These are phyloP conservation scores for Suillus weaverae DNA, from an alignment of 768 basidiomycete genomes.

Conservation along the genomic window DNA sequence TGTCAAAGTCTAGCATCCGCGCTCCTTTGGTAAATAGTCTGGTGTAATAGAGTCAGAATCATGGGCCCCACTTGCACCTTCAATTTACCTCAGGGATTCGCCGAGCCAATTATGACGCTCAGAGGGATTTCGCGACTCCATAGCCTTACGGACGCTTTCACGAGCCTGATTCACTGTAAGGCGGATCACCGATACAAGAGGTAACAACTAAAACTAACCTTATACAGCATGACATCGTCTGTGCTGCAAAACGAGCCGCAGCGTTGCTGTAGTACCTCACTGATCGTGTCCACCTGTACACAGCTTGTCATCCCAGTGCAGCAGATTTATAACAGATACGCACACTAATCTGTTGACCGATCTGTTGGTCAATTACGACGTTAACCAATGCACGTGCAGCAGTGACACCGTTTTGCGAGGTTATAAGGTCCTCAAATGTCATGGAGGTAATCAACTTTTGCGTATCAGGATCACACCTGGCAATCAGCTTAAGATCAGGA, in stretches of 20 bases:
- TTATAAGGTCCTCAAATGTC: conserved; percentile 87
- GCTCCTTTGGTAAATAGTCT: conserved; percentile 91
- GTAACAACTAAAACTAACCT: conserved; percentile 49
- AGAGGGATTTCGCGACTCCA: conserved; percentile 68
- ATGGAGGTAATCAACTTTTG: conserved; percentile 69
- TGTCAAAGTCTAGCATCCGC: conserved; percentile 78
- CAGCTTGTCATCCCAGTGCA: conserved; percentile 10
- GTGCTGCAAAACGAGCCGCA: conserved; percentile 98
- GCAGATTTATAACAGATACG: conserved; percentile 25
- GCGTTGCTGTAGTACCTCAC: conserved; percentile 88
- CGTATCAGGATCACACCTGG: conserved; percentile 69
- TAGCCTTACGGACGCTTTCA: conserved; percentile 89
- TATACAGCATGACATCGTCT: conserved; percentile 97
- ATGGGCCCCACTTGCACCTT: neutral
- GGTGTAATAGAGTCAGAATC: conserved; percentile 11
- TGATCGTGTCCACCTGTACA: conserved; percentile 89
- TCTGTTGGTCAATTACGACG: conserved; percentile 96
- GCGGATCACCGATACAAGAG: conserved; percentile 3
- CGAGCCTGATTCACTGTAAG: conserved; percentile 59
- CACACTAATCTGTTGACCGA: conserved; percentile 94
- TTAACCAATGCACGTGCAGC: conserved; percentile 90
- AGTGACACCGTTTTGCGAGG: conserved; percentile 81
- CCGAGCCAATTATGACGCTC: conserved; percentile 80
- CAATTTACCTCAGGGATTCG: conserved; percentile 78
- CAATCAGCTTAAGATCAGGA: conserved; percentile 11